Evolutionary conservation across 2,329 filamentous ascomycete genomes (phyloP).

Genomic region (Cercospora zeae-maydis): DNA sequence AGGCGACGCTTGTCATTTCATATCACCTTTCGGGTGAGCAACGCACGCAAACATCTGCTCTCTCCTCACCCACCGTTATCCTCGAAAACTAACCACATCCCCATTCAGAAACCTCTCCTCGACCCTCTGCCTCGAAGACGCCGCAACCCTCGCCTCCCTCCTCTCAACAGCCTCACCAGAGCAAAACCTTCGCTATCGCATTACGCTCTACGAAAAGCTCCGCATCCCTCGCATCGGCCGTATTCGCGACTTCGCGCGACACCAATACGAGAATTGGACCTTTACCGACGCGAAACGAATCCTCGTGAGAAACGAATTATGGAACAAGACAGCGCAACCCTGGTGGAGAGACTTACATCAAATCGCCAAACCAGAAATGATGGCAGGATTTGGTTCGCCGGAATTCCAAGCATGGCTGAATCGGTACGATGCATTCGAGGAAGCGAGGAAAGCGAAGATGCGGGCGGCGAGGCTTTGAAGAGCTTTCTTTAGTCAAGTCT

Average conservation of each 20-base stretch:
- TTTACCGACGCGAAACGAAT: not conserved
- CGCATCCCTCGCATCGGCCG: conserved; percentile 8
- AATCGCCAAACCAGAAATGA: not conserved
- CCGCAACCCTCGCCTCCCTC: conserved; percentile 10
- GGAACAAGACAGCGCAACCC: conserved; percentile 4
- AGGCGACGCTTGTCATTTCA: conserved; percentile 13
- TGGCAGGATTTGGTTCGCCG: not conserved
- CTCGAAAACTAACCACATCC: not conserved
- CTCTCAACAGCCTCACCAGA: not conserved
- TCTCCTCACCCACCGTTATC: not conserved
- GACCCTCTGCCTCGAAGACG: conserved; percentile 15
- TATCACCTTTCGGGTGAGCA: conserved; percentile 1
- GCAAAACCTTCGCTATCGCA: not conserved
- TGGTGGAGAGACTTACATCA: not conserved
- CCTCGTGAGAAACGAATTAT: conserved; percentile 1
- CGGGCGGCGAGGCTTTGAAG: not conserved
- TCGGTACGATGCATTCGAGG: conserved; percentile 14
- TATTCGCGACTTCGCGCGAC: conserved; percentile 4
- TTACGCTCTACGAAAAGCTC: conserved; percentile 11
- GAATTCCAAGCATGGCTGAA: conserved; percentile 12
- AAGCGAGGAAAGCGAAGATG: not conserved
- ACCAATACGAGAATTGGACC: conserved; percentile 6
- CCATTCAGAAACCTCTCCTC: not conserved
- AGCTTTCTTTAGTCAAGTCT: too few relatives aligned
- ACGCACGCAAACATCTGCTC: not conserved